Evolutionary conservation across 2,329 filamentous ascomycete species (phyloP).

Genomic region (Aspergillus spinulosporus): DNA sequence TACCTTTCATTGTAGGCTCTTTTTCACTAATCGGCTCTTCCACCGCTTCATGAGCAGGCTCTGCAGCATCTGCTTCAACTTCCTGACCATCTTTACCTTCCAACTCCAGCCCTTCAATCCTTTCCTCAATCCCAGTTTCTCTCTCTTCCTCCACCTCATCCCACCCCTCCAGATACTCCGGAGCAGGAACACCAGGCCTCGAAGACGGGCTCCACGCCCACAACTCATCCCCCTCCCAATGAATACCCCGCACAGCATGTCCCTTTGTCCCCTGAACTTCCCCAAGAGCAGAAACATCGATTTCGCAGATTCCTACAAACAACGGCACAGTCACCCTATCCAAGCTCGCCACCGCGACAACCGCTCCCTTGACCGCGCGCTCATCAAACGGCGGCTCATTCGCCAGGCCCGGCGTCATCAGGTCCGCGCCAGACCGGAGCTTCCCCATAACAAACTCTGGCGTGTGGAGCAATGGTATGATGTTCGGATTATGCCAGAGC

Average conservation of each 20-base stretch:
- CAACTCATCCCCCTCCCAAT: slow-evolving; percentile 70
- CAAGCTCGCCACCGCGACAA: slow-evolving; percentile 64
- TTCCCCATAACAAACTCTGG: slow-evolving; percentile 61
- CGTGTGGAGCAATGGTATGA: slow-evolving; percentile 65
- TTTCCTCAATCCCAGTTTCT: slow-evolving; percentile 45
- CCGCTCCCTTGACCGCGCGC: slow-evolving; percentile 58
- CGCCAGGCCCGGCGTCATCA: slow-evolving; percentile 68
- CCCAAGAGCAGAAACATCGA: slow-evolving; percentile 58
- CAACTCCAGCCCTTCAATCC: slow-evolving; percentile 42
- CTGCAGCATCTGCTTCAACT: slow-evolving; percentile 16
- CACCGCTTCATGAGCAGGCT: slow-evolving; percentile 25
- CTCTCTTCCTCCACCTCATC: slow-evolving; percentile 34
- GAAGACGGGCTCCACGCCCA: slow-evolving; percentile 62
- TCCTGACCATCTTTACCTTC: slow-evolving; percentile 31
- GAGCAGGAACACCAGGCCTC: slow-evolving; percentile 54
- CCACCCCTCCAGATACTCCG: slow-evolving; percentile 57
- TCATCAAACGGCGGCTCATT: slow-evolving; percentile 64
- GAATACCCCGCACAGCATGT: slow-evolving; percentile 64
- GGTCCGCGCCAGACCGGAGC: slow-evolving; percentile 63
- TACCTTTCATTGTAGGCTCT: slow-evolving; percentile 60
- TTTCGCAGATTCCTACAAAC: slow-evolving; percentile 64
- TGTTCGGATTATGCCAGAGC: slow-evolving; percentile 62
- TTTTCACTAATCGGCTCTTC: slow-evolving; percentile 41
- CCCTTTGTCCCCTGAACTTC: slow-evolving; percentile 63
- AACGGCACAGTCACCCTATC: slow-evolving; percentile 62